Percentiles rank a stretch among this genome's conserved stretches.
Conservation (phyloP, 2,329 filamentous ascomycete species). For the Penicillium sp. region DNA sequence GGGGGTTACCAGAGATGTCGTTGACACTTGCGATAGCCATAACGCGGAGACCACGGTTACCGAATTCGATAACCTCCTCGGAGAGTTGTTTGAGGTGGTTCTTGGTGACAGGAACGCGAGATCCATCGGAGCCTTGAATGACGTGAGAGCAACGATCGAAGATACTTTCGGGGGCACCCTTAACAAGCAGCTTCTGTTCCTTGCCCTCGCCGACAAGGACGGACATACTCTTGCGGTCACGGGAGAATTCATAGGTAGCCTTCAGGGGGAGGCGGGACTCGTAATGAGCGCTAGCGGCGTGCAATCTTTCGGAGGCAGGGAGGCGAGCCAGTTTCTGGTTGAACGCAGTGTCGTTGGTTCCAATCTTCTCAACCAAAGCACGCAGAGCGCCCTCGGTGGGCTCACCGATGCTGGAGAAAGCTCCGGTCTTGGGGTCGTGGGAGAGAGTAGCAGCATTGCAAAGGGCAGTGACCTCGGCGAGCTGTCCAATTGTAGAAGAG, state of each 20-base stretch:
- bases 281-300: slow-evolving; percentile 82
- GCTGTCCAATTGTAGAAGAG: slow-evolving; percentile 77
- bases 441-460: slow-evolving; percentile 88
- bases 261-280: slow-evolving; percentile 73
- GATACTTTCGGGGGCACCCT: slow-evolving; percentile 93
- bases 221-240: slow-evolving; percentile 99
- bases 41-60: slow-evolving; percentile 87
- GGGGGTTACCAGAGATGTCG: slow-evolving; percentile 68
- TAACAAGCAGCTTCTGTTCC: slow-evolving; percentile 82
- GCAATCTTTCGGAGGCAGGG: slow-evolving; percentile 63
- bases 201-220: slow-evolving; percentile 75
- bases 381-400: slow-evolving; percentile 92
- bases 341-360: slow-evolving; percentile 67
- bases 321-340: slow-evolving; percentile 55
- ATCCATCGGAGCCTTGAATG: slow-evolving; percentile 75
- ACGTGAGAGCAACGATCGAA: slow-evolving; percentile 87
- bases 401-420: slow-evolving; percentile 84
- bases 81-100: slow-evolving; percentile 70
- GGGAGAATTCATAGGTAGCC: slow-evolving; percentile 93
- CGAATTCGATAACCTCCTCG: slow-evolving; percentile 83
- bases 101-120: slow-evolving; percentile 70
- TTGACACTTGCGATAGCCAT: slow-evolving; percentile 89
- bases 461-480: slow-evolving; percentile 68
- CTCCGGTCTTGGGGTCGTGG: slow-evolving; percentile 73
- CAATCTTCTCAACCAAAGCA: slow-evolving; percentile 90